Conservation (phyloP, 352 stramenopile species). For the Globisporangium cylindrosporum region DNA sequence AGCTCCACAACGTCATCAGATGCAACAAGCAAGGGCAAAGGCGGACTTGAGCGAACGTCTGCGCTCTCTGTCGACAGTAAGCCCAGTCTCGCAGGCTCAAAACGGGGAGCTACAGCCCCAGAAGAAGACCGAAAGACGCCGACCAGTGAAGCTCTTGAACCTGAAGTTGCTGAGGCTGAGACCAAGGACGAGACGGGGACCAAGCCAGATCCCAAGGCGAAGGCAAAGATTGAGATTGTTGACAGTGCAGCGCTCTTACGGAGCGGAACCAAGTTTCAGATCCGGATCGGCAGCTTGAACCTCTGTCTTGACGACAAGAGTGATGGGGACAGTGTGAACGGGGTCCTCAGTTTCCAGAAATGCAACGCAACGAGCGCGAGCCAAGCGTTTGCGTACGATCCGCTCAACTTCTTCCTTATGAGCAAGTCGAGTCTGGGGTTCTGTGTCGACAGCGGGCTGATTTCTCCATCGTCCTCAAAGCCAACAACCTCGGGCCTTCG, state of each 20-base stretch:
- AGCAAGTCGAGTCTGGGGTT: neutral
- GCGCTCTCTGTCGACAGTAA: neutral
- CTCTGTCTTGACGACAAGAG: slow-evolving; percentile 4
- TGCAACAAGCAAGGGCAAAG: neutral
- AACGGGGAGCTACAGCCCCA: neutral
- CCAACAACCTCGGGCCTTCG: neutral
- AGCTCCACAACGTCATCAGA: neutral
- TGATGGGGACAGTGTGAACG: neutral
- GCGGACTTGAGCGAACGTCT: neutral
- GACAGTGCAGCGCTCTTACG: neutral
- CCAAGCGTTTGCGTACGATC: slow-evolving; percentile 16
- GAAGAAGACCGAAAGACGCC: neutral
- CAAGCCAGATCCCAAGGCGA: neutral
- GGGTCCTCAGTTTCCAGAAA: neutral
- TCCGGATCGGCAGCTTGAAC: neutral
- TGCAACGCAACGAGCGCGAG: neutral
- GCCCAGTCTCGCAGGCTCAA: neutral
- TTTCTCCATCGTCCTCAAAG: neutral
- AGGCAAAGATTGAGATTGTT: neutral
- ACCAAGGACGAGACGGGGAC: neutral
- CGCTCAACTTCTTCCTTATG: slow-evolving; percentile 13
- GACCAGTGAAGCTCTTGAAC: neutral
- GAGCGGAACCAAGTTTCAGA: slow-evolving; percentile 12
- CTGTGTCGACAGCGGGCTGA: slow-evolving; percentile 14
- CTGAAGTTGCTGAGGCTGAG: neutral